These are phyloP conservation scores for Astraeus odoratus DNA, from an alignment of 768 basidiomycete genomes.

Conservation along the genomic window DNA sequence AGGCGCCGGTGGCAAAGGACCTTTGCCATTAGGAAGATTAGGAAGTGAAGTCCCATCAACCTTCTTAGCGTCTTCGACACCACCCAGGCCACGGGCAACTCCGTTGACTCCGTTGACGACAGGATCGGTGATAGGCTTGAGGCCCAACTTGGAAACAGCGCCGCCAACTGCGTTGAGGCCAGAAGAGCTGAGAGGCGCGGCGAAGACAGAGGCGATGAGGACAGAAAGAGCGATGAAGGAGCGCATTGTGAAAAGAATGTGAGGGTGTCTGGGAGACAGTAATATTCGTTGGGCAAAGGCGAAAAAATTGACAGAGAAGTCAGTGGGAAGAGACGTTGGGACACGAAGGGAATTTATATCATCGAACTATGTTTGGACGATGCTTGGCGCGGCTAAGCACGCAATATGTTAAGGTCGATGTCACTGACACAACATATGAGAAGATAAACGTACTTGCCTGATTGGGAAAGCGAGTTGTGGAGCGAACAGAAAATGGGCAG, in stretches of 20 bases:
- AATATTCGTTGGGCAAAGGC: not conserved
- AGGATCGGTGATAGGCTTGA: too few relatives aligned
- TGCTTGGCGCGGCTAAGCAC: not conserved
- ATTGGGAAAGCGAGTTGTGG: not conserved
- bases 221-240: conserved; percentile 23
- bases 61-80: too few relatives aligned
- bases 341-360: not conserved
- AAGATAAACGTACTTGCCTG: conserved; percentile 6
- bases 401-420: conserved; percentile 5
- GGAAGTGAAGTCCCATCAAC: too few relatives aligned
- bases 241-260: conserved; percentile 32
- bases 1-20: too few relatives aligned
- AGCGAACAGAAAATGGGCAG: too few relatives aligned
- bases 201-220: conserved; percentile 12
- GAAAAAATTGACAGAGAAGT: conserved; percentile 14
- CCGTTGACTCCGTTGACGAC: too few relatives aligned
- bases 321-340: conserved; percentile 6
- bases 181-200: conserved; percentile 24
- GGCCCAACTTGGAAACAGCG: too few relatives aligned
- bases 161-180: not conserved
- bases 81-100: too few relatives aligned
- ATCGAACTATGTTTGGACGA: not conserved
- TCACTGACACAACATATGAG: not conserved
- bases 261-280: conserved; percentile 17
- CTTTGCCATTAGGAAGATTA: too few relatives aligned